Evolutionary conservation across 2,329 filamentous ascomycete species (phyloP), one percentile per base, ranked within the genome.

Genomic region (Chaetomiaceae sp.): DNA sequence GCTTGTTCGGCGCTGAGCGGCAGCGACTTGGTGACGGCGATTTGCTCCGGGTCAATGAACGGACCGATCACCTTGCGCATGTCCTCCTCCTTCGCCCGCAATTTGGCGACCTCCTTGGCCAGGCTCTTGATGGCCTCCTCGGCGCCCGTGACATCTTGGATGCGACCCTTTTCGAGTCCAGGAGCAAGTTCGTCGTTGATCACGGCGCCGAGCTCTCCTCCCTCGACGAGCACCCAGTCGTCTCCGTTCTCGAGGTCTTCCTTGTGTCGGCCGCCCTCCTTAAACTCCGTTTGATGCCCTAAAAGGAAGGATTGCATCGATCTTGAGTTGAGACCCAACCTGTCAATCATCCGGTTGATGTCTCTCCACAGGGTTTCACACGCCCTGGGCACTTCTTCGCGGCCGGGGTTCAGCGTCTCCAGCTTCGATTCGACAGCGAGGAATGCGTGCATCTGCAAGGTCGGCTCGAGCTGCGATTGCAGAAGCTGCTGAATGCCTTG

Each of bases 261-360:
- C 54, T 79, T 78, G 7, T 73, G 77, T 27, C 86, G 77, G 19
- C 75, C 77, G 9, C 71, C 69, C 31, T 80, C 71, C 45, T 77
- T 73, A 44, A 73, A 68, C 37, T 74, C 68, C 44, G 82, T 72
- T 10, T 74, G 74, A 59, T 95, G 87, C 7, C 85, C 88, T 49
- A 79, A 75, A 38, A 91, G 75, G 57, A 85, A 86, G 10, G 73
- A 73, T 42, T 76, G 74, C 33, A 92, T 79, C 5, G 87, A 82
- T 14, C 79, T 74, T 10, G 75, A 82, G 64, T 97, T 97, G 44
- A 96, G 78, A 9, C 92, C 92, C 35, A 97, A 73, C 0, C 88
- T 92, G 61, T 96, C 89, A 38, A 99, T 84, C 93, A 97, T 99
- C 12, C 87, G 87, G 66, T 93, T 92, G 65, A 92, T 87, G 61